Evolutionary conservation across 202 grass and related monocot species (phyloP).

Genomic region (Zoysia matrella): DNA sequence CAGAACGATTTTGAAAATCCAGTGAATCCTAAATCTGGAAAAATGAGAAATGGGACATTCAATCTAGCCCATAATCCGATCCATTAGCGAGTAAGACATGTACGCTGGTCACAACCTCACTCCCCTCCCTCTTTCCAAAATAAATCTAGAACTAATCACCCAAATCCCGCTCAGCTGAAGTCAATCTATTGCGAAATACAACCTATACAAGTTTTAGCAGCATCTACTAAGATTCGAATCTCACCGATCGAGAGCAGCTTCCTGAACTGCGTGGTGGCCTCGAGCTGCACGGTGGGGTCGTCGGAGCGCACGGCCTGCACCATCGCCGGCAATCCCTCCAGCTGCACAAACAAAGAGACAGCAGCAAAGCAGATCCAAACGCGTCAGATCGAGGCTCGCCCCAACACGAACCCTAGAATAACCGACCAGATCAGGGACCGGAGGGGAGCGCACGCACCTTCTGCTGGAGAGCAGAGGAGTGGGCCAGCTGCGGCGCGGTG

Average conservation of each 20-base stretch:
- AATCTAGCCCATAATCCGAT: not conserved
- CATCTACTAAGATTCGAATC: conserved; percentile 29
- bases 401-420: conserved; percentile 3
- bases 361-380: not conserved
- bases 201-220: too few species aligned
- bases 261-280: not conserved
- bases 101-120: too few species aligned
- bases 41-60: not conserved
- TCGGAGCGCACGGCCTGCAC: conserved; percentile 82
- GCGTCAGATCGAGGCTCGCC: conserved; percentile 44
- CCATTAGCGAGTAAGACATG: not conserved
- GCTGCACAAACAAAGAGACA: conserved; percentile 33
- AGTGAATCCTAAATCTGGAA: too few species aligned
- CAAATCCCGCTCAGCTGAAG: not conserved
- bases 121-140: not conserved
- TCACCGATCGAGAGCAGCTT: conserved; percentile 49
- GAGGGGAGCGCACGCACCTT: conserved; percentile 52
- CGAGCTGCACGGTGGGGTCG: conserved; percentile 38
- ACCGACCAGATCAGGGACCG: conserved; percentile 22
- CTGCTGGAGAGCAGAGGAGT: conserved; percentile 49
- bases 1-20: not conserved
- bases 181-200: not conserved
- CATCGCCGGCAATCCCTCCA: conserved; percentile 86
- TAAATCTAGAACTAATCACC: conserved; percentile 8
- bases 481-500: too few species aligned